phyloP scores from a whole-genome alignment of 1,284 basidiomycete genomes.

The Ceratobasidium sp. region DNA sequence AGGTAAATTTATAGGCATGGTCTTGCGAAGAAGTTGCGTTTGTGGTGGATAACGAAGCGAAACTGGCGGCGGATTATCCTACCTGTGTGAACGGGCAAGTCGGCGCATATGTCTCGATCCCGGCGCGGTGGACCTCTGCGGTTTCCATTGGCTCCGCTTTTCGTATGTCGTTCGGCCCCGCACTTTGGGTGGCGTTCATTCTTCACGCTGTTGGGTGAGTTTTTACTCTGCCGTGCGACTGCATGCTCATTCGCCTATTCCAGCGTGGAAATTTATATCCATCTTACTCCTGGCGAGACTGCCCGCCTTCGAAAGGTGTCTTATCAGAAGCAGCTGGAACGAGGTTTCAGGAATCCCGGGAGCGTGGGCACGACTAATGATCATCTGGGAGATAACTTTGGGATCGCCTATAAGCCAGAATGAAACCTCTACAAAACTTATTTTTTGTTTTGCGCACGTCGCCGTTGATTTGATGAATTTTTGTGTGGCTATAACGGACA shows the following conservation, averaged over 20 bases:
- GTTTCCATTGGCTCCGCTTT: conserved; percentile 27
- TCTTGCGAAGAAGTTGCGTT: conserved; percentile 17
- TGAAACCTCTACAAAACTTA: no score
- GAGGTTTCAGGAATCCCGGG: conserved; percentile 16
- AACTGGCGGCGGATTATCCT: background rate
- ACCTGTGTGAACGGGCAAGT: background rate
- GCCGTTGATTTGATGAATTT: no score
- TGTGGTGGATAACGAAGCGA: conserved; percentile 10
- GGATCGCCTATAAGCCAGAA: conserved; percentile 17
- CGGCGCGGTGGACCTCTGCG: conserved; percentile 12
- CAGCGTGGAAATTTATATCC: conserved; percentile 29
- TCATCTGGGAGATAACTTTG: conserved; percentile 42
- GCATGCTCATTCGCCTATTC: background rate
- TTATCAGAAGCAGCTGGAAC: conserved; percentile 42
- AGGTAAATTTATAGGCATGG: conserved; percentile 2
- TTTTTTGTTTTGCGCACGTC: no score
- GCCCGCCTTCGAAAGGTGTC: conserved; percentile 33
- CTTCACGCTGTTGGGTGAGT: conserved; percentile 39
- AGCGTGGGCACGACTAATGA: conserved; percentile 41
- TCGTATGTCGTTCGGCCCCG: conserved; percentile 25
- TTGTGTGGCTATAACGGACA: no score
- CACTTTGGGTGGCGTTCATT: conserved; percentile 36
- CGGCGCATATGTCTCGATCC: background rate
- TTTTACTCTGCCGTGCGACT: background rate
- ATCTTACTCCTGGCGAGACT: conserved; percentile 41